A percentile compares a stretch with the other conserved stretches of the same genome.
Conservation (phyloP, 176 grass and related monocot species). For the Aegilops speltoides region DNA sequence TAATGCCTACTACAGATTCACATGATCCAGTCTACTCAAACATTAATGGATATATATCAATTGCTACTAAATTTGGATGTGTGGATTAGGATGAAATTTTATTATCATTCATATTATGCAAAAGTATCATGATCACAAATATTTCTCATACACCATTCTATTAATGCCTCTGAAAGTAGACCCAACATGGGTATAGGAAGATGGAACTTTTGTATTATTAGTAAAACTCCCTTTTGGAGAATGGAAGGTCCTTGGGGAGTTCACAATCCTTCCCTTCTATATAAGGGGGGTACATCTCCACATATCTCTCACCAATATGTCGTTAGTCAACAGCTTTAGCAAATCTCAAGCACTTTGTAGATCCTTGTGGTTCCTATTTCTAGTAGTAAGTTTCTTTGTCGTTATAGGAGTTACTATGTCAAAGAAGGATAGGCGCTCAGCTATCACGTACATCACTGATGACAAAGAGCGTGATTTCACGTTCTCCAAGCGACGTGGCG, state of each 20-base stretch:
- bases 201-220: too few relatives aligned
- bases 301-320: neutral
- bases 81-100: neutral
- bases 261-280: neutral
- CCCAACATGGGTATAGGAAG: too few relatives aligned
- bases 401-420: neutral
- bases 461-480: neutral
- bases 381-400: neutral
- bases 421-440: neutral
- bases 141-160: too few relatives aligned
- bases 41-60: neutral
- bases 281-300: neutral
- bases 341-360: neutral
- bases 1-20: neutral
- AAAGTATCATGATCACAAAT: too few relatives aligned
- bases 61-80: neutral
- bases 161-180: too few relatives aligned
- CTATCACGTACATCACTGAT: neutral
- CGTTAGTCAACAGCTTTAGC: neutral
- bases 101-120: too few relatives aligned
- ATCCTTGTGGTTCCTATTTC: neutral
- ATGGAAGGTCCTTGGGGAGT: too few relatives aligned
- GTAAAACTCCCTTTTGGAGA: too few relatives aligned
- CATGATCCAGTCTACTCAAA: neutral
- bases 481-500: neutral